phyloP scores from a whole-genome alignment of 805 yeast genomes.

The Schwanniomyces vanrijiae region DNA sequence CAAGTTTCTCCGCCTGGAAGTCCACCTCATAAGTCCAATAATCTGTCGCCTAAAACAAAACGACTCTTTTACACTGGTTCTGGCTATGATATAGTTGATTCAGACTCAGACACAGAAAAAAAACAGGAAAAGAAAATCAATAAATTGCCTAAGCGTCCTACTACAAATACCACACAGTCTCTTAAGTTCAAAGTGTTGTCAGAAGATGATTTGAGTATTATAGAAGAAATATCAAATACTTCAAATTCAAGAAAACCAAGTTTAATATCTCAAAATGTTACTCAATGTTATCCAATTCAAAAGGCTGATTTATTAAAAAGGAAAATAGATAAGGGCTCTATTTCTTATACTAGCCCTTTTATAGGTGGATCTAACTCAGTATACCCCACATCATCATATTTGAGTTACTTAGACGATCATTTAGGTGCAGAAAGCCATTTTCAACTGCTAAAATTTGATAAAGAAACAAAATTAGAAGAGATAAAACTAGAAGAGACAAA shows the following conservation, averaged over 20 bases:
- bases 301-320: neutral
- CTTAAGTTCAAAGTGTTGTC: slow-evolving; percentile 18
- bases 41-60: slow-evolving; percentile 11
- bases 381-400: neutral
- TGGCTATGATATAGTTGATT: slow-evolving; percentile 35
- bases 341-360: neutral
- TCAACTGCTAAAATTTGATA: neutral
- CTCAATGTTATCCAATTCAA: neutral
- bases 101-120: slow-evolving; percentile 19
- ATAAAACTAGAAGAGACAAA: no score
- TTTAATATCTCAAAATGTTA: slow-evolving; percentile 8
- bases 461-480: no score
- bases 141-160: neutral
- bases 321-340: neutral
- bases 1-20: neutral
- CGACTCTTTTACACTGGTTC: slow-evolving; percentile 34
- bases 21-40: slow-evolving; percentile 12
- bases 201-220: slow-evolving; percentile 40
- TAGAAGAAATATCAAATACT: slow-evolving; percentile 36
- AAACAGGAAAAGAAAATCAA: slow-evolving; percentile 18
- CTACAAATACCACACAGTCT: neutral
- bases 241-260: slow-evolving; percentile 33
- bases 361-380: neutral
- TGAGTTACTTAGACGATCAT: neutral
- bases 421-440: neutral